Evolutionary conservation across 495 filamentous ascomycete genomes (phyloP).

Genomic region (Aspergillus bridgeri): DNA sequence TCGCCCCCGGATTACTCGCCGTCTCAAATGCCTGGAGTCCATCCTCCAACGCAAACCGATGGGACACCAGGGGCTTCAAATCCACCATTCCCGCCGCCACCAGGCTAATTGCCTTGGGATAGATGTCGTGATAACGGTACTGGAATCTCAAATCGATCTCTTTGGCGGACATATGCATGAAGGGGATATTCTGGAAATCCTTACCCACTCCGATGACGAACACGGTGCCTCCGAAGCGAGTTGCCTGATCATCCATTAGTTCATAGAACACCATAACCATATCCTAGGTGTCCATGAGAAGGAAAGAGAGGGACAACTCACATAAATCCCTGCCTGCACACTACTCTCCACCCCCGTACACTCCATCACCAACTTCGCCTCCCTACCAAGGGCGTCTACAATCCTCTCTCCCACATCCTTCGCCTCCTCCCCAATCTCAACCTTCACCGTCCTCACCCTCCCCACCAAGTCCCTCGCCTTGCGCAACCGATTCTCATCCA

Average conservation of each 20-base stretch:
- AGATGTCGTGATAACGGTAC: conserved; percentile 55
- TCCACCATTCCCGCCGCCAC: conserved; percentile 43
- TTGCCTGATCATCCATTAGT: conserved; percentile 24
- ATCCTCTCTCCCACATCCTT: conserved; percentile 35
- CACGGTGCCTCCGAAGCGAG: conserved; percentile 48
- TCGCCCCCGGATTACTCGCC: conserved; percentile 14
- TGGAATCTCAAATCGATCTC: conserved; percentile 58
- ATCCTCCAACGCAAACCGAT: conserved; percentile 30
- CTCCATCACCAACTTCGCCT: conserved; percentile 46
- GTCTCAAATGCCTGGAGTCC: conserved; percentile 19
- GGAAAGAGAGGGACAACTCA: conserved; percentile 1
- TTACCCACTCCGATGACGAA: conserved; percentile 58
- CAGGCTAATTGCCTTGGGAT: conserved; percentile 47
- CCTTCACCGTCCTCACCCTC: conserved; percentile 40
- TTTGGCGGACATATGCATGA: conserved; percentile 56
- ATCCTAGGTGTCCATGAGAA: no score
- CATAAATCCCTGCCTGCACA: conserved; percentile 40
- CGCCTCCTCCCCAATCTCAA: conserved; percentile 32
- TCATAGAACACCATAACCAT: no score
- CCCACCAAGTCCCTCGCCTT: conserved; percentile 55
- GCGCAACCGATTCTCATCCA: conserved; percentile 47
- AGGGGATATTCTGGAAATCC: conserved; percentile 55
- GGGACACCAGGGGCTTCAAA: conserved; percentile 61
- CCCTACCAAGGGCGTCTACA: conserved; percentile 41
- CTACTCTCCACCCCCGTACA: conserved; percentile 58